Evolutionary conservation across 1,139 yeast genomes (phyloP), one percentile per base, ranked within the genome.

Genomic region (Maudiozyma humilis): DNA sequence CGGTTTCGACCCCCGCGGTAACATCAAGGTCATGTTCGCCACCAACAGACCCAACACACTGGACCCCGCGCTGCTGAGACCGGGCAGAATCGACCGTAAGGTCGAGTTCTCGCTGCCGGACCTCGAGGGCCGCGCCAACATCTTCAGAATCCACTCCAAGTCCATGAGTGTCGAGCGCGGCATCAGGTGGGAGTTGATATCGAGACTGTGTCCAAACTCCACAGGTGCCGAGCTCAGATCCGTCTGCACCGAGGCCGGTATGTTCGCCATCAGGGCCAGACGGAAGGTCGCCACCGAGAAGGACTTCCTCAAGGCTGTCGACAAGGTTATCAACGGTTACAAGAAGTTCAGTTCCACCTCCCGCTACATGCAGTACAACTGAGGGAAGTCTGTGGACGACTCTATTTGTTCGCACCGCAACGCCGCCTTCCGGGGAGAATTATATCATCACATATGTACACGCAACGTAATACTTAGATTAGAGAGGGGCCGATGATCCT

Each of bases 1-100:
- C 67, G 98, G 98, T 46, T 91, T 91, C 65, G 98, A 91, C 61
- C 95, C 98, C 48, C 82, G 97, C 68, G 97, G 97, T 60, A 91
- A 91, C 66, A 91, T 91, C 66, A 91, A 91, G 71, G 98, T 91
- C 45, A 91, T 91, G 97, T 91, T 91, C 69, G 99, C 99, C 39
- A 91, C 98, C 17, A 91, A 93, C 68, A 76, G 98, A 66, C 97
- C 97, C 47, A 94, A 93, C 64, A 91, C 97, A 0, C 76, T 93
- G 61, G 98, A 93, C 62, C 99, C 98, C 19, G 99, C 99, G 6
- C 73, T 91, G 63, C 75, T 93, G 64, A 82, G 98, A 68, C 98
- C 98, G 3, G 98, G 99, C 41, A 83, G 98, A 71, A 82, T 93
- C 57, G 99, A 91, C 69, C 82, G 99, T 67, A 91, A 91, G 68